phyloP scores from a whole-genome alignment of 164 flowering plant species.

The Vitis rupestris region DNA sequence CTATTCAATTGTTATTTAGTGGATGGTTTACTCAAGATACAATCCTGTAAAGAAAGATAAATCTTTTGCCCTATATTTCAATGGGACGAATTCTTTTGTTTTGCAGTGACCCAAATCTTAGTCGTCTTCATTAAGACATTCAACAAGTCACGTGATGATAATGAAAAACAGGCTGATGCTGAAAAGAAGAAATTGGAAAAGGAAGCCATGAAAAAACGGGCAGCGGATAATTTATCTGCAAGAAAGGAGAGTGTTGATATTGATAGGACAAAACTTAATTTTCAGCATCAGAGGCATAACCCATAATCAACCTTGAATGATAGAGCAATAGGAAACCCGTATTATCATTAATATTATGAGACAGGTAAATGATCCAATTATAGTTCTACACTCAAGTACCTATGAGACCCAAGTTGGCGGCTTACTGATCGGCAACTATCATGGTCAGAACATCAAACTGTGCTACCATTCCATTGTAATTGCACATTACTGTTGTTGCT shows the following conservation, averaged over 20 bases:
- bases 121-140: slow-evolving; percentile 76
- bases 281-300: slow-evolving; percentile 14
- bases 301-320: neutral
- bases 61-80: neutral
- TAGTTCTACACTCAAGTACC: too few species aligned
- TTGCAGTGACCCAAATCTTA: slow-evolving; percentile 90
- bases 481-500: too few species aligned
- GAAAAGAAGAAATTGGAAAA: slow-evolving; percentile 88
- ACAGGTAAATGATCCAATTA: too few species aligned
- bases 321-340: slow-evolving; percentile 1
- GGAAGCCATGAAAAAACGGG: slow-evolving; percentile 75
- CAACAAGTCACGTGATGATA: slow-evolving; percentile 87
- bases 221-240: slow-evolving; percentile 38
- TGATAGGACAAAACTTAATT: slow-evolving; percentile 14
- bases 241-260: slow-evolving; percentile 36
- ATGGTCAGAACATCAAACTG: too few species aligned
- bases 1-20: too few species aligned
- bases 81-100: neutral
- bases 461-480: too few species aligned
- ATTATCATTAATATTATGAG: neutral
- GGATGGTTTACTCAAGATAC: too few species aligned
- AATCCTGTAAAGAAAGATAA: neutral
- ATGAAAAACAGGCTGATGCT: slow-evolving; percentile 73
- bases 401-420: too few species aligned
- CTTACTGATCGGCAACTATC: too few species aligned